Percentiles rank a stretch among this genome's conserved stretches.
Conservation (phyloP, 164 flowering plant genomes). For the Pachysandra terminalis region DNA sequence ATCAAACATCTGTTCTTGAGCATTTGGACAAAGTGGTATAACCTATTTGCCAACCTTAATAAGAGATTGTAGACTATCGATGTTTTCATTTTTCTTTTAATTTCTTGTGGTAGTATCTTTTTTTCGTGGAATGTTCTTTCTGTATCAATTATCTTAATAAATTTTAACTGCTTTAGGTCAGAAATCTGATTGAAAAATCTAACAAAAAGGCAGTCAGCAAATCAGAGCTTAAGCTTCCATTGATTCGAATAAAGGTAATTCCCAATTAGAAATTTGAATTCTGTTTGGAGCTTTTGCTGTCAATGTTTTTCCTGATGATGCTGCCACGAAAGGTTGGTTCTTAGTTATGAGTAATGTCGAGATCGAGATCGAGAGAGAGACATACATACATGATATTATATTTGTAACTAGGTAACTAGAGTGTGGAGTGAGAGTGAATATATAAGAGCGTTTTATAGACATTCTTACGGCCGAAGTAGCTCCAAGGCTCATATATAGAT, state of each 20-base stretch:
- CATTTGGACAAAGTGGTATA: conserved; percentile 88
- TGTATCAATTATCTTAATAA: conserved; percentile 13
- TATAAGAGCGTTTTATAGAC: no score
- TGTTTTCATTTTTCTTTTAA: conserved; percentile 5
- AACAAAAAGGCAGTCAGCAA: conserved; percentile 32
- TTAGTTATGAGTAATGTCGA: no score
- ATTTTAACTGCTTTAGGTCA: conserved; percentile 49
- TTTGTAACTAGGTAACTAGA: no score
- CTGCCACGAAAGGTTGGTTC: not conserved
- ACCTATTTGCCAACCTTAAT: not conserved
- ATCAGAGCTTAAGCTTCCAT: conserved; percentile 76
- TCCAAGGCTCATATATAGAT: no score
- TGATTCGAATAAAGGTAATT: conserved; percentile 77
- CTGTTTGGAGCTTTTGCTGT: not conserved
- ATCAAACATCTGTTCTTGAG: conserved; percentile 85
- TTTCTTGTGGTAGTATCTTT: conserved; percentile 4
- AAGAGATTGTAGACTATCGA: not conserved
- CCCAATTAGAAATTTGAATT: not conserved
- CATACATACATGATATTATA: no score
- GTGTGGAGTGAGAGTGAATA: no score
- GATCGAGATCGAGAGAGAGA: no score
- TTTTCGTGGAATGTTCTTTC: not conserved
- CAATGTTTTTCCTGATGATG: conserved; percentile 1
- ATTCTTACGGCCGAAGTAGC: no score
- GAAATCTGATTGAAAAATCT: conserved; percentile 67